Percentiles rank a stretch among this genome's conserved stretches.
Conservation (phyloP, 2,329 filamentous ascomycete genomes). For the Venturia asperata region DNA sequence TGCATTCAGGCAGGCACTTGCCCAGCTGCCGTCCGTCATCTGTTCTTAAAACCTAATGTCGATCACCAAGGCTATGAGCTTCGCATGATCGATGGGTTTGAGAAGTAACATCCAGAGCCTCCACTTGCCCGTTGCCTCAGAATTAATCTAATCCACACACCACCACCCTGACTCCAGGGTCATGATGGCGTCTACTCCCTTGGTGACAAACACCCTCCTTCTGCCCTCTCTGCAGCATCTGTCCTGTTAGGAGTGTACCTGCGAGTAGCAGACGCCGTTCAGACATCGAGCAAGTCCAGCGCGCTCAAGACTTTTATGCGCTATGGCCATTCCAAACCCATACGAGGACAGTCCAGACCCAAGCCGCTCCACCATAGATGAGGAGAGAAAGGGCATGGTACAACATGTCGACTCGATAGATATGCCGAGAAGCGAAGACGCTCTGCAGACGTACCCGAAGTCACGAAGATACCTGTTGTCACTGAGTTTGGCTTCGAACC, state of each 20-base stretch:
- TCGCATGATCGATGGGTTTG: neutral
- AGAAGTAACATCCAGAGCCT: neutral
- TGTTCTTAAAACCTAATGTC: too few species aligned
- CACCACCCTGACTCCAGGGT: neutral
- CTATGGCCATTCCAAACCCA: conserved; percentile 3
- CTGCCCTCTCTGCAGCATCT: neutral
- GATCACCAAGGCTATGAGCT: neutral
- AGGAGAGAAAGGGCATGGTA: conserved; percentile 1
- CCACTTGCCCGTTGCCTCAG: neutral
- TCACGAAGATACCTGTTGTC: neutral
- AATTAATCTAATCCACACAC: conserved; percentile 9
- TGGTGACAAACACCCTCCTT: neutral
- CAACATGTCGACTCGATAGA: conserved; percentile 1
- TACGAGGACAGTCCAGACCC: conserved; percentile 4
- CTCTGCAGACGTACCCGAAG: neutral
- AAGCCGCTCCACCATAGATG: neutral
- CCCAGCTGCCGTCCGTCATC: too few species aligned
- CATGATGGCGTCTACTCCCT: neutral
- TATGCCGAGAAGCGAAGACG: neutral
- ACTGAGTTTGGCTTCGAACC: conserved; percentile 9
- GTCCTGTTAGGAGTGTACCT: too few species aligned
- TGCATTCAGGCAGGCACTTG: too few species aligned
- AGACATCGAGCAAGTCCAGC: neutral
- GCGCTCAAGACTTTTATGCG: neutral
- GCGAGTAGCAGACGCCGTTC: too few species aligned